phyloP scores from a whole-genome alignment of 2,329 filamentous ascomycete genomes.

The Cladosporium sp. region DNA sequence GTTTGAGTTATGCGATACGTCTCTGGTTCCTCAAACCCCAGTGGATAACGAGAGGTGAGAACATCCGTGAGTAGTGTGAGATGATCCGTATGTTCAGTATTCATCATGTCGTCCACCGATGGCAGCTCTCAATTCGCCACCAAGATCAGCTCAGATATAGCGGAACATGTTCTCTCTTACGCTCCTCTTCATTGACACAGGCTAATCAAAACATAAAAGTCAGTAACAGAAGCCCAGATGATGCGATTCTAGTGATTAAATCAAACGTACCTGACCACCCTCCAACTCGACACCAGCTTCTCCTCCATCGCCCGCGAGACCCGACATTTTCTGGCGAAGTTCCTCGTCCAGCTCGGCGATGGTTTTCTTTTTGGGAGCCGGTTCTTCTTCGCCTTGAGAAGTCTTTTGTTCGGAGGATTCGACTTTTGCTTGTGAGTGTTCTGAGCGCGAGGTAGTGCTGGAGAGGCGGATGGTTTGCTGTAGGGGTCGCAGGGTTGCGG shows the following conservation, averaged over 20 bases:
- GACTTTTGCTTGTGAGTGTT: background rate
- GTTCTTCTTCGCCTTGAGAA: background rate
- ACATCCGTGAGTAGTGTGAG: background rate
- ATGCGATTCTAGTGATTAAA: background rate
- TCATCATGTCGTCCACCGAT: no score
- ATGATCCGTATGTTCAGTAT: no score
- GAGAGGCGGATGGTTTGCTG: constrained; percentile 5
- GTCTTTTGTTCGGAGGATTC: background rate
- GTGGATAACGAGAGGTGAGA: background rate
- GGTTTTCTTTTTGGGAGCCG: constrained; percentile 50
- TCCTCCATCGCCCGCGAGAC: constrained; percentile 69
- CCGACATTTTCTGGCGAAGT: constrained; percentile 65
- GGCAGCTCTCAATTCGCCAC: background rate
- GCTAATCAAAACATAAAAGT: constrained; percentile 31
- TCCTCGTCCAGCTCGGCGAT: constrained; percentile 68
- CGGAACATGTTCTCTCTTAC: constrained; percentile 79
- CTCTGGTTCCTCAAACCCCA: background rate
- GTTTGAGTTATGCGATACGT: background rate
- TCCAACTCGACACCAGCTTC: constrained; percentile 73
- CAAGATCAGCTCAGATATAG: constrained; percentile 53
- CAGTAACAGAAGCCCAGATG: background rate
- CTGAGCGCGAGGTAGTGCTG: constrained; percentile 1
- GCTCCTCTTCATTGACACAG: constrained; percentile 70
- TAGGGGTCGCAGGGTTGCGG: background rate
- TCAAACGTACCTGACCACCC: constrained; percentile 57